Conservation (phyloP, 768 basidiomycete species). For the Vararia minispora region DNA sequence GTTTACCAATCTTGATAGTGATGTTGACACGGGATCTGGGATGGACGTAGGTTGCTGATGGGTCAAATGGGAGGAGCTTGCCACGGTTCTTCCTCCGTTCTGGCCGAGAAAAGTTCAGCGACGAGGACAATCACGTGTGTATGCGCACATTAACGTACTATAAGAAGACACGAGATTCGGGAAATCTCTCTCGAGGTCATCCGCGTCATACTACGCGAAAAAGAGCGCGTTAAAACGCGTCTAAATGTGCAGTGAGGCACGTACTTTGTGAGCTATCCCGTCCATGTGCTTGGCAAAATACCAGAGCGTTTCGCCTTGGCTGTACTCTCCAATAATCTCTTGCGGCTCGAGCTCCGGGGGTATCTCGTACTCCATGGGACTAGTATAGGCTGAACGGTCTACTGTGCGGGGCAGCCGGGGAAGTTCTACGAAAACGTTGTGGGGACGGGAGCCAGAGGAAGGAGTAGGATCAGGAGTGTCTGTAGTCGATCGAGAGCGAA, state of each 20-base stretch:
- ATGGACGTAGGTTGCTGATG: conserved; percentile 46
- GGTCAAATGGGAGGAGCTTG: conserved; percentile 44
- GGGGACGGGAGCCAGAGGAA: too few species aligned
- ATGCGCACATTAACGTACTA: conserved; percentile 4
- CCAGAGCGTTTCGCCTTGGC: conserved; percentile 7
- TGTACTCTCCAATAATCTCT: conserved; percentile 10
- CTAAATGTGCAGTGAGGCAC: not conserved
- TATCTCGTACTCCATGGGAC: too few species aligned
- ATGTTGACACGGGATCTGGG: conserved; percentile 42
- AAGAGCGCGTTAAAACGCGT: not conserved
- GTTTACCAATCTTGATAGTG: conserved; percentile 20
- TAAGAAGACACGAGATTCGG: conserved; percentile 12
- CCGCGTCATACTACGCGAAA: conserved; percentile 5
- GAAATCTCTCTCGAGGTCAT: conserved; percentile 4
- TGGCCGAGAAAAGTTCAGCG: conserved; percentile 16
- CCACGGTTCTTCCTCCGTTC: conserved; percentile 34
- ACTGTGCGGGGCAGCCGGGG: too few species aligned
- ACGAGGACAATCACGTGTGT: not conserved
- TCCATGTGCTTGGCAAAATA: conserved; percentile 10
- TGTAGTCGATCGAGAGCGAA: too few species aligned
- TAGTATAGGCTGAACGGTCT: too few species aligned
- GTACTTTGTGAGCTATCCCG: conserved; percentile 10
- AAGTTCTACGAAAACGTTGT: too few species aligned
- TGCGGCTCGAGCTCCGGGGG: conserved; percentile 4
- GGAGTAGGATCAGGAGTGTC: too few species aligned